Evolutionary conservation across 2,329 filamentous ascomycete genomes (phyloP).

Genomic region (Cytospora schulzeri): DNA sequence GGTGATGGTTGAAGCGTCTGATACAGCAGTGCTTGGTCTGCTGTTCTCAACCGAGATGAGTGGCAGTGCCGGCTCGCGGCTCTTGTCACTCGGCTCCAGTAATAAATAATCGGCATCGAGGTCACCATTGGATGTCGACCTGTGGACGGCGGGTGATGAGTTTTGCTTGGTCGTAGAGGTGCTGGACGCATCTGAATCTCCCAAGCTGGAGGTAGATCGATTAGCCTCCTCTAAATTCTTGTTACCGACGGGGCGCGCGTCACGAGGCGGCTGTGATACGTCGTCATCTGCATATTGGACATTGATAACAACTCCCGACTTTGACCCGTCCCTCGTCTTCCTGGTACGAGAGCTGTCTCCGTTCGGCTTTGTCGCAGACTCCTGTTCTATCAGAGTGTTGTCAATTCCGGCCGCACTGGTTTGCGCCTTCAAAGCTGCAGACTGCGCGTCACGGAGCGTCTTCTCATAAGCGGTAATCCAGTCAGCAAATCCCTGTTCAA

Average conservation of each 20-base stretch:
- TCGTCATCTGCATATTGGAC: constrained; percentile 15
- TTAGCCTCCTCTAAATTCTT: constrained; percentile 5
- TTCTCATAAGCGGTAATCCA: constrained; percentile 82
- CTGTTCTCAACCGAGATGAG: constrained; percentile 3
- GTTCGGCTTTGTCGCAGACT: too few species aligned
- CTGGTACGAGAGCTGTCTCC: too few species aligned
- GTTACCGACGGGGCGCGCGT: too few species aligned
- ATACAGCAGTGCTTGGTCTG: constrained; percentile 9
- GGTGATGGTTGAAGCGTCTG: constrained; percentile 8
- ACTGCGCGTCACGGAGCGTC: constrained; percentile 70
- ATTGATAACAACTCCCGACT: constrained; percentile 15
- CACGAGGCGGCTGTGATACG: neutral
- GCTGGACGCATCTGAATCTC: constrained; percentile 2
- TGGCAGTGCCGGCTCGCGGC: neutral
- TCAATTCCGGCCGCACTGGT: neutral
- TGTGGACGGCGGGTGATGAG: neutral
- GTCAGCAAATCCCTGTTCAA: constrained; percentile 75
- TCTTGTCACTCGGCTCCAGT: neutral
- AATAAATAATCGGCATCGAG: constrained; percentile 18
- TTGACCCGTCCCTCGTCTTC: neutral
- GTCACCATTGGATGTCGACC: neutral
- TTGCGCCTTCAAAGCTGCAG: constrained; percentile 32
- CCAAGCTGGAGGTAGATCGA: constrained; percentile 12
- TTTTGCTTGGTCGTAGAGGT: neutral
- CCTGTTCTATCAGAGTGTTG: neutral